Conservation (phyloP, 2,329 filamentous ascomycete species). For the Diplodia sapinea region DNA sequence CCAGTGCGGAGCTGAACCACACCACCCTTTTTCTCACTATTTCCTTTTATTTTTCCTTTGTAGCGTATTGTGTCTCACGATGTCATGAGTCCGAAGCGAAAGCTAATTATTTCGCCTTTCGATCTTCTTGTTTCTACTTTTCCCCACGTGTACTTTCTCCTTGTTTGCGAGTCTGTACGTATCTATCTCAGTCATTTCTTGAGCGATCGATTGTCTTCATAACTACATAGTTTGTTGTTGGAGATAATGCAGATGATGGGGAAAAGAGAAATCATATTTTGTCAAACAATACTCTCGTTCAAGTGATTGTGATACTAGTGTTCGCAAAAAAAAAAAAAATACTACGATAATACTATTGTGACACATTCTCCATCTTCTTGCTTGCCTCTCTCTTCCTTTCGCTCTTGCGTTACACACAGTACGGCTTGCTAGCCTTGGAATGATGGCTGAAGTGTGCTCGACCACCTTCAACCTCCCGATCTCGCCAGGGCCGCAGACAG, state of each 20-base stretch:
- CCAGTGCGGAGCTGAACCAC: slow-evolving; percentile 23
- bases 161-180: background rate
- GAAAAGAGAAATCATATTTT: background rate
- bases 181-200: slow-evolving; percentile 3
- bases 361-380: background rate
- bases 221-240: background rate
- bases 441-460: background rate
- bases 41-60: background rate
- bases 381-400: background rate
- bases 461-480: background rate
- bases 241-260: slow-evolving; percentile 2
- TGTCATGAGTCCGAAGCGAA: background rate
- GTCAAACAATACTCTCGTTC: background rate
- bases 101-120: background rate
- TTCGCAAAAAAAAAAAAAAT: too few relatives aligned
- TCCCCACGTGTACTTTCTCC: background rate
- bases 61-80: background rate
- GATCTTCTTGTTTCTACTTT: background rate
- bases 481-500: background rate
- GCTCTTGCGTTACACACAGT: background rate
- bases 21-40: background rate
- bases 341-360: too few relatives aligned
- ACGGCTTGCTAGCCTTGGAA: background rate
- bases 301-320: too few relatives aligned
- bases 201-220: background rate